Base-by-base conservation (phyloP, 805 yeast species). In the Myxozyma geophila region DNA sequence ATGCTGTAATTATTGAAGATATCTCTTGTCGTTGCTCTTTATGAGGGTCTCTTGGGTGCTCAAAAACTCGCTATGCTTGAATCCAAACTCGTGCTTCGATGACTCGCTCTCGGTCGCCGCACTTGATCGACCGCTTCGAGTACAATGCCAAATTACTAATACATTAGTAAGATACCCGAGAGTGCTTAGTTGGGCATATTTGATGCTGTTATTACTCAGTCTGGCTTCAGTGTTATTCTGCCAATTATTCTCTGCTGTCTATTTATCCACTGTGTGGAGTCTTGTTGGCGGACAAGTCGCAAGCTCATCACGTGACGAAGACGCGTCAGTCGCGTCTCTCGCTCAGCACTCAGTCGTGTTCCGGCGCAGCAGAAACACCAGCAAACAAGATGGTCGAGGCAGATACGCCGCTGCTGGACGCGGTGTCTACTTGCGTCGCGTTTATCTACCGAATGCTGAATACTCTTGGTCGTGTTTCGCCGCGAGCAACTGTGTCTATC, bases 361-460 rank as follows among this genome's bases (percentile, higher is more conserved):
- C 28, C 28, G 5, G 28, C 28, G 5, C 17, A 8, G 47, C 17
- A 43, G 7, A 4, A 47, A 10, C 13, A 10, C n/a, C 10, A 49
- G 40, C 12, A 28, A n/a, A 19, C 17, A 17, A 13, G 21, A 17
- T 33, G 40, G 7, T 13, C 9, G 52, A 28, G 40, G 17, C 40
- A 9, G 39, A 49, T 37, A 35, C 50, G 7, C 66, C 66, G 8
- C 59, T 44, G 21, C 46, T 65, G 9, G 69, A 66, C 48, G 69
- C 63, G 10, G 67, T 66, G 7, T 57, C 64, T 12, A 64, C 64
- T 3, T 66, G 65, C 33, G 63, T 66, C 15, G 52, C 64, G 36
- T 66, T 51, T 37, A 66, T 66, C 10, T 64, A 51, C 46, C 64
- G 69, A 13, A 47, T 66, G 28, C 40, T 66, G 33, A 53, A 44